phyloP scores from a whole-genome alignment of 345 rosid genomes.

The Aquilaria sinensis region DNA sequence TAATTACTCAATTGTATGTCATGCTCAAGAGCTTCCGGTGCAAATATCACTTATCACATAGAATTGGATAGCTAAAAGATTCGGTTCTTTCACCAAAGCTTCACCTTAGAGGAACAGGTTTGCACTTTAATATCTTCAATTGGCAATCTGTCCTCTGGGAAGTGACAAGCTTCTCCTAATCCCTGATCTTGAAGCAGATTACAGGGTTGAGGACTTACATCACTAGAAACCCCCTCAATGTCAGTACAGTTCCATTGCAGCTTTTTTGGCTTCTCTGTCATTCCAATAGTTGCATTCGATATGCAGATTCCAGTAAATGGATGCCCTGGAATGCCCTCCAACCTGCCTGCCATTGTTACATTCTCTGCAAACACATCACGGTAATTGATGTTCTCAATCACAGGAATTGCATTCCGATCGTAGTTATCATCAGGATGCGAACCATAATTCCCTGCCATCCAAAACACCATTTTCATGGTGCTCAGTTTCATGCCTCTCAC shows the following conservation, averaged over 20 bases:
- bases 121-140: constrained; percentile 39
- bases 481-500: constrained; percentile 59
- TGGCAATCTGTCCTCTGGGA: constrained; percentile 52
- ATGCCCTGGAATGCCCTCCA: constrained; percentile 57
- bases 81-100: constrained; percentile 19
- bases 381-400: constrained; percentile 55
- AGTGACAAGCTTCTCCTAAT: constrained; percentile 39
- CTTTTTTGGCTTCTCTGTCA: constrained; percentile 39
- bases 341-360: constrained; percentile 54
- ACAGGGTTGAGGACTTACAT: constrained; percentile 64
- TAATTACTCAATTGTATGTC: no score
- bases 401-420: constrained; percentile 64
- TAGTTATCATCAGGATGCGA: constrained; percentile 65
- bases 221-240: constrained; percentile 45
- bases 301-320: constrained; percentile 72
- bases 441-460: constrained; percentile 88
- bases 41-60: no score
- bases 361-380: constrained; percentile 68
- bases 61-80: no score
- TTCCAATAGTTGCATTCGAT: constrained; percentile 60
- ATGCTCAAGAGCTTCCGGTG: no score
- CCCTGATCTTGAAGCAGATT: constrained; percentile 35
- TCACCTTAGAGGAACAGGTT: constrained; percentile 33
- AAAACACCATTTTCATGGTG: constrained; percentile 78
- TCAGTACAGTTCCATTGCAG: constrained; percentile 81